Evolutionary conservation across 192 early-diverging fungal genomes (phyloP), one percentile per base, ranked within the genome.

Genomic region (Glomus cerebriforme): DNA sequence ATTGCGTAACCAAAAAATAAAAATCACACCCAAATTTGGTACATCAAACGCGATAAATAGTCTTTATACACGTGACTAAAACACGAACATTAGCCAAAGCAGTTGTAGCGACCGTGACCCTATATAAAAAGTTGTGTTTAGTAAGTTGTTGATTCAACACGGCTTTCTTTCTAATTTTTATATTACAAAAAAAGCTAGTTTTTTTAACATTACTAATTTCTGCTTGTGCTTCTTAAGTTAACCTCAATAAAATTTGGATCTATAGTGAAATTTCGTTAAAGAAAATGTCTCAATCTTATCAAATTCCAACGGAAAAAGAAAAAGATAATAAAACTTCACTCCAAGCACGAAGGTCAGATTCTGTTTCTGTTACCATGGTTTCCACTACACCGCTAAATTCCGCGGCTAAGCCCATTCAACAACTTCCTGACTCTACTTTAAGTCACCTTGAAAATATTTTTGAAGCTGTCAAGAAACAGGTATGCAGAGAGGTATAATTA

Each of bases 11-110:
- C 39, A 43, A 43, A 43, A 43, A 43, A 43, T 43, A 37, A 43
- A 43, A 43, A 43, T 43, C 39, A 43, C 39, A 43, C 39, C 39
- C 39, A 43, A 43, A 43, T 43, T 43, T 74, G 63, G 27, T 29
- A 65, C 63, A 65, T 65, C 63, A 65, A 65, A 65, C 63, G 63
- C 63, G 63, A 65, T 65, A 65, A 65, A 65, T 65, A 65, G 63
- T 24, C 63, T 29, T 10, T 17, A 29, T 10, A 15, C 27, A 29
- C 15, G n/a, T 43, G 39, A 43, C 9, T 29, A 31, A 63, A 24
- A 65, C 63, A 29, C n/a, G 27, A 24, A 65, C 27, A 29, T 29
- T 65, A 65, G 63, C 63, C 63, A 65, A 65, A 24, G 29, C 63
- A 24, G n/a, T 34, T 43, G 39, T 43, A 43, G 39, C 39, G 27